These are phyloP conservation scores for Ogataea philodendri DNA, from an alignment of 805 yeast species.

Conservation along the genomic window DNA sequence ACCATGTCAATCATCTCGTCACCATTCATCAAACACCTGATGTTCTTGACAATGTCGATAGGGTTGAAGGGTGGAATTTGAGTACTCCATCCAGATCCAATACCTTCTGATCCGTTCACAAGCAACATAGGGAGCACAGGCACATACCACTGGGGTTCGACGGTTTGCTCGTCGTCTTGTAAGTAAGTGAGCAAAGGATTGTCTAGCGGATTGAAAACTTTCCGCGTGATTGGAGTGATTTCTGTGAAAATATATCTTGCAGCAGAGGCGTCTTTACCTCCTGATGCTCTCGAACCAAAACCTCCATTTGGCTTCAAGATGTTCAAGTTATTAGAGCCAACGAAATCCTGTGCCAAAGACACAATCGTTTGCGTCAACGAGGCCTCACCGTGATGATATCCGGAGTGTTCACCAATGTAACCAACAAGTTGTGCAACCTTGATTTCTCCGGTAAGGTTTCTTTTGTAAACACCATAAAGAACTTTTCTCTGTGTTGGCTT, in stretches of 20 bases:
- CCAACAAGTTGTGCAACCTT: slow-evolving; percentile 92
- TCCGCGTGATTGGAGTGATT: slow-evolving; percentile 69
- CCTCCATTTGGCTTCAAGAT: slow-evolving; percentile 87
- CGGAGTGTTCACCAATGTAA: slow-evolving; percentile 82
- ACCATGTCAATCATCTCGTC: slow-evolving; percentile 68
- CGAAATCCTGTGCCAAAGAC: slow-evolving; percentile 91
- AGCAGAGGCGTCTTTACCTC: slow-evolving; percentile 99
- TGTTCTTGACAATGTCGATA: slow-evolving; percentile 69
- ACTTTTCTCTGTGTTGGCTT: slow-evolving; percentile 98
- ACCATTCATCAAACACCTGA: slow-evolving; percentile 68
- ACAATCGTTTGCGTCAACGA: slow-evolving; percentile 87
- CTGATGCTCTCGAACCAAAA: slow-evolving; percentile 93
- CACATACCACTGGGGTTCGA: slow-evolving; percentile 93
- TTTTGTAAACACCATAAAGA: slow-evolving; percentile 79
- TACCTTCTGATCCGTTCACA: slow-evolving; percentile 96
- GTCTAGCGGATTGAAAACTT: slow-evolving; percentile 76
- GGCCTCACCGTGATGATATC: slow-evolving; percentile 93
- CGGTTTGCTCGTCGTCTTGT: slow-evolving; percentile 90
- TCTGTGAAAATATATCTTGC: slow-evolving; percentile 94
- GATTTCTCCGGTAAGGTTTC: slow-evolving; percentile 71
- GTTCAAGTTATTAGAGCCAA: slow-evolving; percentile 88
- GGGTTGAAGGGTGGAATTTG: slow-evolving; percentile 91
- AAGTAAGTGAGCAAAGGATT: slow-evolving; percentile 73
- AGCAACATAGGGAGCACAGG: slow-evolving; percentile 95
- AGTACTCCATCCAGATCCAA: slow-evolving; percentile 99